These are phyloP conservation scores for Magnolia kwangsiensis DNA, from an alignment of 164 flowering plant genomes.

Conservation along the genomic window DNA sequence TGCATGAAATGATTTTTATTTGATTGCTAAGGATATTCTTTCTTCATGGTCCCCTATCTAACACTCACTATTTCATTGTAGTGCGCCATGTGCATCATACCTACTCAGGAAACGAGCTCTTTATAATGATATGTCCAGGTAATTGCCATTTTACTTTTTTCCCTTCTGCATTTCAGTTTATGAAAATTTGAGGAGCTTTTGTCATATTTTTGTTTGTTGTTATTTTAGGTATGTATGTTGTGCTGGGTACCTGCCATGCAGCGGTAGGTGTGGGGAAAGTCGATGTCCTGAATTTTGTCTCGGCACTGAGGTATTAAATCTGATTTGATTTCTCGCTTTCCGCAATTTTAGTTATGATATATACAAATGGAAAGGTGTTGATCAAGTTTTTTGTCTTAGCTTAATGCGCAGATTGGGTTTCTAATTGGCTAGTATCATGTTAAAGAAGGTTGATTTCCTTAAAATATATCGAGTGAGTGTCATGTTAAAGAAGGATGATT, in stretches of 20 bases:
- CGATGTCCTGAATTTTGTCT: conserved; percentile 62
- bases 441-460: neutral
- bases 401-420: too few relatives aligned
- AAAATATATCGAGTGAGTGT: too few relatives aligned
- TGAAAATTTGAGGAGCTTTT: neutral
- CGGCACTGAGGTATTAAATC: conserved; percentile 42
- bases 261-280: conserved; percentile 65
- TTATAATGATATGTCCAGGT: conserved; percentile 95
- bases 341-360: neutral
- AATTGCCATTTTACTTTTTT: conserved; percentile 12
- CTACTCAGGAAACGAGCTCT: conserved; percentile 92
- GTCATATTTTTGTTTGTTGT: neutral
- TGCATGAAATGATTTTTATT: neutral
- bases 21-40: neutral
- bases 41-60: neutral
- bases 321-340: neutral
- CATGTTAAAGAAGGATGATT: too few relatives aligned
- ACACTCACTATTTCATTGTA: conserved; percentile 15
- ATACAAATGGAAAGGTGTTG: neutral
- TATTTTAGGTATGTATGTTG: conserved; percentile 49
- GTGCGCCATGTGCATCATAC: conserved; percentile 93
- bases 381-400: too few relatives aligned
- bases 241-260: conserved; percentile 66
- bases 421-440: neutral
- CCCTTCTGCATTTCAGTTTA: neutral